Evolutionary conservation across 495 filamentous ascomycete genomes (phyloP), one percentile per base, ranked within the genome.

Genomic region (Penicillium ochrochloron): DNA sequence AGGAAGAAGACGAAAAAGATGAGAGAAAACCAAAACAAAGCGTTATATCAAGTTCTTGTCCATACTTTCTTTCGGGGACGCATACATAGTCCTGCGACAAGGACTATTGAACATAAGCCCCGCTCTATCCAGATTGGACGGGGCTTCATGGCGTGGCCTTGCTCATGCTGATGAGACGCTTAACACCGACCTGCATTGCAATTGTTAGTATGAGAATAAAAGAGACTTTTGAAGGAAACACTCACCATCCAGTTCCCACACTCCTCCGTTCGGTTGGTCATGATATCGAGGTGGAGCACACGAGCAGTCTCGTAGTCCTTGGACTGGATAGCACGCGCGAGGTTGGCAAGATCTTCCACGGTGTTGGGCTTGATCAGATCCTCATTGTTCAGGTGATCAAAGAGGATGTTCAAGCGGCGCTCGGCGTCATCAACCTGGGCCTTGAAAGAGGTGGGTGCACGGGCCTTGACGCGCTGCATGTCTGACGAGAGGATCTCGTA

Each of bases 171-270:
- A 97, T 93, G 68, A 97, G 82, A 60, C 94, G 86, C 81, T 96
- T 97, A 29, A 97, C 89, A 65, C 94, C 94, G 64, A 93, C 89
- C 92, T 96, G 61, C 61, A 60, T 27, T 52, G 33, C 42, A 57
- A n/a, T 67, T 66, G 56, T 48, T 63, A 61, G 25, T 10, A n/a
- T 4, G 3, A 29, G 19, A 37, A 8, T 6, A 0, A 41, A 12
- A 21, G 34, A 3, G 35, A 9, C 14, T 31, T 14, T 17, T 15
- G 12, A 55, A 39, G 9, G 14, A 27, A 42, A 57, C 19, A 85
- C 91, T 84, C 80, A 96, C 93, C 94, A 98, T 96, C 95, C 96
- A 98, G 68, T 92, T 89, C 37, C 90, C 90, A 68, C 93, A 96
- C 75, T 97, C 92, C 31, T 93, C 88, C 14, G 83, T 90, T 77